Base-by-base conservation (phyloP, 768 basidiomycete genomes). In the Pholiota conissans region DNA sequence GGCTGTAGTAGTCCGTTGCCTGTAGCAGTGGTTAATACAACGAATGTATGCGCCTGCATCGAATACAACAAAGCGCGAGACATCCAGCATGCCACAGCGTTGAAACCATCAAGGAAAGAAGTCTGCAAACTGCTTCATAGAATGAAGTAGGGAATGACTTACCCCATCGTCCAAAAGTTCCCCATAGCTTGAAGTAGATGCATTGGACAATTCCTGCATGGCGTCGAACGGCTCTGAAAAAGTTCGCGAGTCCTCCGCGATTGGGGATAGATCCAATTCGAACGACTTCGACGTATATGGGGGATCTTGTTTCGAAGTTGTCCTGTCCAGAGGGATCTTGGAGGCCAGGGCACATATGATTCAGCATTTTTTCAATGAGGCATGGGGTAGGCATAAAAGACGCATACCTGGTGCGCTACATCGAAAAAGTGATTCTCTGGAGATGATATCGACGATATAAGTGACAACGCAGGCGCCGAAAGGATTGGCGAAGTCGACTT, bases 221-320 rank as follows among this genome's bases (percentile, higher is more conserved):
- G 37, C 24, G 5, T 54, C 61, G 35, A 57, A 34, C 22, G 60
- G 52, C 49, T 61, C 56, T 10, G 55, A 52, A 48, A 68, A 67
- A 18, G 63, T 64, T 40, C 65, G 62, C n/a, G 64, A 56, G 48
- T 75, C 73, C 61, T 76, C 75, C 14, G 75, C 61, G 55, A 75
- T 74, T 22, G 75, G 74, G 8, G 75, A 76, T 30, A 76, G 52
- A 49, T 70, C 72, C 14, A 67, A 59, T 57, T 72, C 73, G 52
- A 75, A 72, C 26, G 60, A 58, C 37, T 60, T 67, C 27, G 55
- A 58, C 14, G 54, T 42, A 51, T 61, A 60, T n/a, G 66, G 64
- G 18, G 56, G 51, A 49, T 57, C 63, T 30, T 62, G 16, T 34
- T 5, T 29, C 26, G 60, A 35, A 45, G 55, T 42, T 11, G 52